Conservation (phyloP, 1,139 yeast genomes). For the Protomyces macrosporus region DNA sequence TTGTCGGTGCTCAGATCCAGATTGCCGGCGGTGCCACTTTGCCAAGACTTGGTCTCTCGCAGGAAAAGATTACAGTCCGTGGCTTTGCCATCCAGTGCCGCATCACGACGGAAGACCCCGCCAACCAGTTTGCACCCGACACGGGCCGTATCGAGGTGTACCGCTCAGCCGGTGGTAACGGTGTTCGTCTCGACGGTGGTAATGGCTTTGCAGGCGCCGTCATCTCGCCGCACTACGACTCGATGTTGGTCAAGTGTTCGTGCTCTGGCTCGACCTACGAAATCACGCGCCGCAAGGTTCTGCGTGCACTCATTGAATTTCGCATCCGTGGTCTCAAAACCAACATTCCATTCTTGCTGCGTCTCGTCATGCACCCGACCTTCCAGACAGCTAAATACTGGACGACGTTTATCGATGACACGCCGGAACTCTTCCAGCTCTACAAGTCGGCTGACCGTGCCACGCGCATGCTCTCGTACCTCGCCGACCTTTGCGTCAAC, state of each 20-base stretch:
- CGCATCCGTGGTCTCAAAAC: constrained; percentile 99
- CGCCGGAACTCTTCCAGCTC: constrained; percentile 94
- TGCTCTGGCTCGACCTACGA: constrained; percentile 96
- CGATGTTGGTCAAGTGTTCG: constrained; percentile 96
- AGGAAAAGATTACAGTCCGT: constrained; percentile 89
- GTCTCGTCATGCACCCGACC: constrained; percentile 87
- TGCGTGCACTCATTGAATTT: constrained; percentile 91
- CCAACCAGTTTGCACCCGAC: constrained; percentile 96
- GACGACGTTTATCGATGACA: constrained; percentile 98
- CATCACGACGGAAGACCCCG: constrained; percentile 97
- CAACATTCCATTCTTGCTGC: constrained; percentile 89
- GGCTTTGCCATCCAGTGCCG: constrained; percentile 99
- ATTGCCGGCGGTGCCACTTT: constrained; percentile 98
- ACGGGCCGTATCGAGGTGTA: constrained; percentile 98
- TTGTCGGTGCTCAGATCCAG: constrained; percentile 98
- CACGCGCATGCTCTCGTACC: constrained; percentile 77
- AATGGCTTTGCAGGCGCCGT: constrained; percentile 98
- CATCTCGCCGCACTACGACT: constrained; percentile 95
- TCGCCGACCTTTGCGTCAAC: constrained; percentile 89
- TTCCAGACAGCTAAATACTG: constrained; percentile 85
- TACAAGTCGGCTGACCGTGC: constrained; percentile 95
- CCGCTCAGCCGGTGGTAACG: constrained; percentile 98
- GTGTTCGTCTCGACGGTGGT: constrained; percentile 98
- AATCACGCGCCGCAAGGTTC: constrained; percentile 94
- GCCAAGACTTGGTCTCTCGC: constrained; percentile 83